A percentile compares a stretch with the other conserved stretches of the same genome.
phyloP scores from a whole-genome alignment of 2,329 filamentous ascomycete genomes.

The Cladorrhinum sp. region DNA sequence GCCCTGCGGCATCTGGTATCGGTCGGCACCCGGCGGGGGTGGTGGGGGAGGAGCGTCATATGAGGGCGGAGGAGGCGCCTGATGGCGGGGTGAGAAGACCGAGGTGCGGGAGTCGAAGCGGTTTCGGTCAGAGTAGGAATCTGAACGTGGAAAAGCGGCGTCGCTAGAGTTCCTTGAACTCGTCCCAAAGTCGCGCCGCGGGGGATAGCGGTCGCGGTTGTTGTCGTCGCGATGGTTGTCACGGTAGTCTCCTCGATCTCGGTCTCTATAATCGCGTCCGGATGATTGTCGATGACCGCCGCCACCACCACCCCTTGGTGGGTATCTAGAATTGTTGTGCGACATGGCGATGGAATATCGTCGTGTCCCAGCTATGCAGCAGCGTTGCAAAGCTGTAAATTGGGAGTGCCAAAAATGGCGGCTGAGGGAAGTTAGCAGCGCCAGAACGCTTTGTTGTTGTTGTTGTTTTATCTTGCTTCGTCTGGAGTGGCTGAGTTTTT shows the following conservation, averaged over 20 bases:
- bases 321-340: constrained; percentile 17
- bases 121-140: constrained; percentile 10
- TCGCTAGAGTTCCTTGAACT: constrained; percentile 12
- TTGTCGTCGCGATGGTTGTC: constrained; percentile 8
- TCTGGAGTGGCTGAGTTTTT: neutral
- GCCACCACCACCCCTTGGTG: neutral
- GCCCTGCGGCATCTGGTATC: constrained; percentile 39
- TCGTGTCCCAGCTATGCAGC: neutral
- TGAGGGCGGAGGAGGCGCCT: neutral
- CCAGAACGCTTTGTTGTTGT: neutral
- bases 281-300: constrained; percentile 3
- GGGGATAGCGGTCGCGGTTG: constrained; percentile 12
- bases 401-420: neutral
- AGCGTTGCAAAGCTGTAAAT: neutral
- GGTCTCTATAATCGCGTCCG: constrained; percentile 12
- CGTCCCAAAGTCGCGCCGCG: constrained; percentile 19
- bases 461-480: neutral
- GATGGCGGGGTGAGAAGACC: constrained; percentile 4
- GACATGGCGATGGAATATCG: constrained; percentile 14
- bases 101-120: constrained; percentile 7
- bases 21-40: constrained; percentile 21
- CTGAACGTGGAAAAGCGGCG: constrained; percentile 13
- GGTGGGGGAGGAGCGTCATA: constrained; percentile 9
- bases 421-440: neutral
- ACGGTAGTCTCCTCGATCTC: neutral